Evolutionary conservation across 495 filamentous ascomycete species (phyloP).

Genomic region (Eremomyces bilateralis): DNA sequence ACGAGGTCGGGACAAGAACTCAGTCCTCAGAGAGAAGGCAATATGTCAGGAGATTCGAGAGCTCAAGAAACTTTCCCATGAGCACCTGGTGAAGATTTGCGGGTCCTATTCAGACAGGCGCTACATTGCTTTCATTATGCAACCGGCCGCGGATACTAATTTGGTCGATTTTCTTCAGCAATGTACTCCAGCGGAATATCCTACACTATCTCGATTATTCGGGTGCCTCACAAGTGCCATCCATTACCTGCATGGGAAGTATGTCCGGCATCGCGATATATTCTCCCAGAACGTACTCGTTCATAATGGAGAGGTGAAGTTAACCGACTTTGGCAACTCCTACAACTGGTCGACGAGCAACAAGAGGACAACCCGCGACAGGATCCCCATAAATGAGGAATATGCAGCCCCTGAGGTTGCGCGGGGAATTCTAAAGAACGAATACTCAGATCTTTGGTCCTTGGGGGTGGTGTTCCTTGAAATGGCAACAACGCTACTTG

Average conservation of each 20-base stretch:
- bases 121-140: constrained; percentile 3
- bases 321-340: constrained; percentile 4
- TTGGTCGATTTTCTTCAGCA: no score
- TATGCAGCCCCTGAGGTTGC: constrained; percentile 4
- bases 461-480: constrained; percentile 4
- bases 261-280: constrained; percentile 4
- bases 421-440: not conserved
- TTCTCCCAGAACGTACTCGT: constrained; percentile 3
- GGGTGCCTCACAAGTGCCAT: constrained; percentile 2
- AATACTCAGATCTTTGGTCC: constrained; percentile 3
- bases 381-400: not conserved
- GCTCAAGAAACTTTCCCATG: not conserved
- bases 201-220: not conserved
- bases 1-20: not conserved
- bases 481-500: not conserved
- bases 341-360: not conserved
- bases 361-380: not conserved
- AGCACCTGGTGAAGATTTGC: constrained; percentile 1
- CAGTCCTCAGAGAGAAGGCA: not conserved
- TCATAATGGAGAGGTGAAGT: not conserved
- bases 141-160: constrained; percentile 2
- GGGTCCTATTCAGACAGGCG: constrained; percentile 2
- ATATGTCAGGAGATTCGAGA: not conserved
- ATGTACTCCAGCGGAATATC: no score
- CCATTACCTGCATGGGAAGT: constrained; percentile 1